phyloP scores from a whole-genome alignment of 441 rosid species.

The Pelargonium australe region DNA sequence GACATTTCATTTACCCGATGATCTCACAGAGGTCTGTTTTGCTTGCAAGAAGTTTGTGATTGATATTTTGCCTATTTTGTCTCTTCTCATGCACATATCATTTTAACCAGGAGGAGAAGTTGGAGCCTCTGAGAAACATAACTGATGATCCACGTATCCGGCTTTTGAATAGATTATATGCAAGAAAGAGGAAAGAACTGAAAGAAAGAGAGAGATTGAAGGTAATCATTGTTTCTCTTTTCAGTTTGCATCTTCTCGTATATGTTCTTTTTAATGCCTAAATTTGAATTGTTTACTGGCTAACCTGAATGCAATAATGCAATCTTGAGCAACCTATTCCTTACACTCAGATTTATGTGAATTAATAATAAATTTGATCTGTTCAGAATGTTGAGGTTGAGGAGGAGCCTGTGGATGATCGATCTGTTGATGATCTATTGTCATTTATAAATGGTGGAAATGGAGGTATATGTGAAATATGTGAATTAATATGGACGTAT shows the following conservation, averaged over 20 bases:
- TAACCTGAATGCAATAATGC: neutral
- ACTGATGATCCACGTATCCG: conserved; percentile 56
- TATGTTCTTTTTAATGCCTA: neutral
- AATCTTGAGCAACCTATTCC: neutral
- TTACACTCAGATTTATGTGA: neutral
- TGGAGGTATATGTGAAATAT: conserved; percentile 24
- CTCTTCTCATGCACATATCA: conserved; percentile 7
- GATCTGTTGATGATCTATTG: conserved; percentile 39
- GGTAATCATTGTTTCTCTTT: conserved; percentile 26
- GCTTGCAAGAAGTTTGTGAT: conserved; percentile 12
- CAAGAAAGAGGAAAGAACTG: conserved; percentile 55
- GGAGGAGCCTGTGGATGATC: conserved; percentile 40
- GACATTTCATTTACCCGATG: conserved; percentile 64
- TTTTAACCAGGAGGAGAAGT: conserved; percentile 51
- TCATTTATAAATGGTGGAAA: conserved; percentile 42
- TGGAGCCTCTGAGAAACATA: conserved; percentile 57
- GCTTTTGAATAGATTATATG: conserved; percentile 54
- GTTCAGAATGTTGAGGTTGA: conserved; percentile 36
- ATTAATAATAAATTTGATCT: conserved; percentile 5
- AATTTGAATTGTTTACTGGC: neutral
- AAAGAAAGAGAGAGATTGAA: conserved; percentile 49
- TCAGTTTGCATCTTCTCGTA: neutral
- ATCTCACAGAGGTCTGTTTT: conserved; percentile 53
- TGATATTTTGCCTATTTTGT: conserved; percentile 2
- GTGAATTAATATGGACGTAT: no score